Evolutionary conservation across 805 yeast species (phyloP), one percentile per base, ranked within the genome.

Genomic region (Candida peoriensis): DNA sequence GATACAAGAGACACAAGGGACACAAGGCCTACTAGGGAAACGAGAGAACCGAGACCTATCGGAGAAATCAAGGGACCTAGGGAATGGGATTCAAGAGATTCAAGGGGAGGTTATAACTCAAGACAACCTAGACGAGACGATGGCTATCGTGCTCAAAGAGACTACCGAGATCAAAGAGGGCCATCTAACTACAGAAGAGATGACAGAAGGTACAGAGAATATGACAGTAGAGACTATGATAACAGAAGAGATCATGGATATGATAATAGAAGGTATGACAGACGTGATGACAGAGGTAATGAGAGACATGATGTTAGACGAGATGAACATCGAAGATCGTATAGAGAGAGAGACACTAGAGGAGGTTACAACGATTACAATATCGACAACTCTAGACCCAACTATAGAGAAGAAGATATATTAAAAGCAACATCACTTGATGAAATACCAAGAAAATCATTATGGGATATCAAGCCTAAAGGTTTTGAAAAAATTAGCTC

Each of bases 401-500:
- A 29, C 14, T 30, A 29, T 7, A 17, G 24, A 19, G 46, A 63
- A 13, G 51, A 47, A 17, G 60, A 62, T 11, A 52, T 76, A 11
- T 54, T 55, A 5, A 52, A 57, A 15, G 72, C 68, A 0, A 53
- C 63, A 0, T 66, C 80, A 0, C 57, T 85, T 20, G 71, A 74
- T 28, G 62, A 72, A 29, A 55, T 83, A n/a, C 60, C 62, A 31
- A 62, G 79, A 10, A 48, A 59, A 10, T 66, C 85, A 0, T 60
- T 66, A 32, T 86, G 95, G 95, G 93, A 85, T 33, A 61, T 72
- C 17, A 67, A 70, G 22, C 88, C 95, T 1, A 65, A 66, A 41
- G 90, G 86, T 0, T 81, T 81, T 52, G 93, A 84, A 49, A 71
- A 73, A 6, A 77, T 82, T 2, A 71, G 83, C 2, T 82, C 93